Percentiles rank a stretch among this genome's conserved stretches.
Evolutionary conservation across 768 basidiomycete genomes (phyloP).

Genomic region (Trametes maxima): DNA sequence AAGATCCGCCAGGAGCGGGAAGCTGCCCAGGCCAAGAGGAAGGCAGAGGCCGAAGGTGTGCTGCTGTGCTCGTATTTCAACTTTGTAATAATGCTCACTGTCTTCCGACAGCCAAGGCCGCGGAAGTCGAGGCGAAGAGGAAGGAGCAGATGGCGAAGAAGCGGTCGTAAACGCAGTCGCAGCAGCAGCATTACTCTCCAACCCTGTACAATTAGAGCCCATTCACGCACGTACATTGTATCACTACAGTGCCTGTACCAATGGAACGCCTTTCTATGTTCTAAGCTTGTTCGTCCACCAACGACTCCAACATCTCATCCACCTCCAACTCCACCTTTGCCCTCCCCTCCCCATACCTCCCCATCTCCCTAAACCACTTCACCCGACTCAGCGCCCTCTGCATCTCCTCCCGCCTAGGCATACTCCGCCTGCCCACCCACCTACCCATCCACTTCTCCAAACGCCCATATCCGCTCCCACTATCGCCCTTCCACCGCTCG

Average conservation of each 20-base stretch:
- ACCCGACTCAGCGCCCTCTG: constrained; percentile 19
- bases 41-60: constrained; percentile 85
- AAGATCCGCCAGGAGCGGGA: constrained; percentile 89
- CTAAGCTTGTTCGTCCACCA: not conserved
- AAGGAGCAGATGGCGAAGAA: constrained; percentile 32
- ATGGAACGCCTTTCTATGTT: not conserved
- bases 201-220: constrained; percentile 10
- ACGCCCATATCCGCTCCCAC: constrained; percentile 39
- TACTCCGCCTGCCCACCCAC: constrained; percentile 54
- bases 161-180: constrained; percentile 7
- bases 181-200: not conserved
- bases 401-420: constrained; percentile 48
- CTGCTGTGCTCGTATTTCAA: not conserved
- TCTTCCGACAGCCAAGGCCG: constrained; percentile 54
- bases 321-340: not conserved
- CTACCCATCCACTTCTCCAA: constrained; percentile 55
- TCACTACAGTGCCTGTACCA: constrained; percentile 14
- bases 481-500: constrained; percentile 40
- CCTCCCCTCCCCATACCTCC: not conserved
- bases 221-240: constrained; percentile 6
- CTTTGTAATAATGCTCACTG: not conserved
- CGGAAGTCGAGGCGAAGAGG: constrained; percentile 64
- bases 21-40: constrained; percentile 81
- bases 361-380: constrained; percentile 13
- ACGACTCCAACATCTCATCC: not conserved